Conservation (phyloP, 805 yeast genomes). For the Saccharomyces paradoxus region DNA sequence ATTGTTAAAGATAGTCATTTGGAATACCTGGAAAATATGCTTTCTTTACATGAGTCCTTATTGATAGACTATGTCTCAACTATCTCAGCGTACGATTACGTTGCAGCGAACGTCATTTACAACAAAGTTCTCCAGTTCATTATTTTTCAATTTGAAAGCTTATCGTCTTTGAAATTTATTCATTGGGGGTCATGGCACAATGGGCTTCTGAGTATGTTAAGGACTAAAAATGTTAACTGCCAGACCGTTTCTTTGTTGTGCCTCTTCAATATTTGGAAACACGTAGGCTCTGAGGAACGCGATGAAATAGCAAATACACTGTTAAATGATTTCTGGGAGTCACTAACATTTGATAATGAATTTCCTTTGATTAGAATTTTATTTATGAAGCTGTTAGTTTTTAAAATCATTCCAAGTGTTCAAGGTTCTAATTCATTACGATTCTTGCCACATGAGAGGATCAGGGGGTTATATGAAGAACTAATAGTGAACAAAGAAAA, state of each 20-base stretch:
- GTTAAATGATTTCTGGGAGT: conserved; percentile 12
- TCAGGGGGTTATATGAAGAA: conserved; percentile 7
- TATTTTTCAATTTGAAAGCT: conserved; percentile 14
- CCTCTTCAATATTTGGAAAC: conserved; percentile 26
- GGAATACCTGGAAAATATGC: conserved; percentile 1
- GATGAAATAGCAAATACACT: conserved; percentile 5
- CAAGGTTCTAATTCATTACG: not conserved
- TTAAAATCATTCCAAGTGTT: conserved; percentile 6
- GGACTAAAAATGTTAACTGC: conserved; percentile 19
- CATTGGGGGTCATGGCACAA: conserved; percentile 24
- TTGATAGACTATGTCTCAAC: conserved; percentile 15
- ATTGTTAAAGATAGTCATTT: conserved; percentile 2
- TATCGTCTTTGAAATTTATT: conserved; percentile 8
- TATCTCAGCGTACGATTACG: conserved; percentile 23
- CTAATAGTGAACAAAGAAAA: conserved; percentile 5
- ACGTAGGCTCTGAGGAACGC: conserved; percentile 11
- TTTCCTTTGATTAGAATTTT: conserved; percentile 10
- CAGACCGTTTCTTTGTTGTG: conserved; percentile 20
- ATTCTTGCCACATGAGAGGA: conserved; percentile 3
- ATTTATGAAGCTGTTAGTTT: conserved; percentile 14
- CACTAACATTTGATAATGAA: conserved; percentile 13
- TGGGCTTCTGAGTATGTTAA: conserved; percentile 21
- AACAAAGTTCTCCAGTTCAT: conserved; percentile 22
- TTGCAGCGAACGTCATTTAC: conserved; percentile 21
- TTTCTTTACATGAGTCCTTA: conserved; percentile 18